Conservation (phyloP, 1,139 yeast genomes). For the Arxiozyma bovina region DNA sequence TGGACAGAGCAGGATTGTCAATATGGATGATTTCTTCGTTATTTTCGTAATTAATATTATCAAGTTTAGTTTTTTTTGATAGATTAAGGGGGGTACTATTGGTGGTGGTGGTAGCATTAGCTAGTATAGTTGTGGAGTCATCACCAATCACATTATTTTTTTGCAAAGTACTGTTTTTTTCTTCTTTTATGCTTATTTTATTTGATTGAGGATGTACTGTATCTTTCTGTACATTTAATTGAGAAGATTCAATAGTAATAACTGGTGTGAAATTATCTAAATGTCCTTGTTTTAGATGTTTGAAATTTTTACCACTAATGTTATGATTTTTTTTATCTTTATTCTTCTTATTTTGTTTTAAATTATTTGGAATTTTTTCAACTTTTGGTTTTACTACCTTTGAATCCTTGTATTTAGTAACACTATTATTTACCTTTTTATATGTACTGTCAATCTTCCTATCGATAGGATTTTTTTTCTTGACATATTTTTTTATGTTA, state of each 20-base stretch:
- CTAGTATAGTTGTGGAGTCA: neutral
- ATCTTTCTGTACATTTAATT: neutral
- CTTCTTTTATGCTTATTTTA: neutral
- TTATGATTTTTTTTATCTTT: neutral
- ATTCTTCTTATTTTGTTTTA: conserved; percentile 5
- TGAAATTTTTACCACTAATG: neutral
- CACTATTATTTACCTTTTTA: neutral
- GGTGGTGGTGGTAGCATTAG: neutral
- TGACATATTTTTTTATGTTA: neutral
- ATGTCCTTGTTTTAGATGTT: conserved; percentile 11
- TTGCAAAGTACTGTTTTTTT: neutral
- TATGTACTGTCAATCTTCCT: neutral
- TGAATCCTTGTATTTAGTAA: neutral
- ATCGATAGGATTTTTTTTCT: neutral
- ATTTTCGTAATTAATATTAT: neutral
- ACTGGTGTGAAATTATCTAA: conserved; percentile 14
- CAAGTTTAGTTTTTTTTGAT: too few species aligned
- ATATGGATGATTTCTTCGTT: neutral
- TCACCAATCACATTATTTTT: neutral
- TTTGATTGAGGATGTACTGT: neutral
- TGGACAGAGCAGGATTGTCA: neutral
- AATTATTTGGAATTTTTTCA: neutral
- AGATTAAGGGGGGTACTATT: neutral
- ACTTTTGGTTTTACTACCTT: neutral
- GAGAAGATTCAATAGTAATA: conserved; percentile 13